phyloP scores from a whole-genome alignment of 345 rosid species.

The Geranium brycei region DNA sequence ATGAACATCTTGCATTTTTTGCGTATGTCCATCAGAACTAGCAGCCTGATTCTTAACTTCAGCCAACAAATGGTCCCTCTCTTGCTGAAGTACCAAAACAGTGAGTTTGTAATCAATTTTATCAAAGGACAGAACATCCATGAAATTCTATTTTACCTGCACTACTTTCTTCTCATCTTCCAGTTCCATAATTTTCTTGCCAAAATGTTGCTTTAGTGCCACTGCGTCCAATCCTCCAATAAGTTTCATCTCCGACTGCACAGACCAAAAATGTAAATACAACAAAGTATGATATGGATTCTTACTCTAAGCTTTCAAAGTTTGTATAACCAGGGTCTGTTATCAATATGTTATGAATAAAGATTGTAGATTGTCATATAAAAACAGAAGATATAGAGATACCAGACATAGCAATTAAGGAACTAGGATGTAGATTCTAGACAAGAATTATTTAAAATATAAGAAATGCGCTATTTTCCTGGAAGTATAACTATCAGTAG shows the following conservation, averaged over 20 bases:
- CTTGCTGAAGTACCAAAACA: conserved; percentile 49
- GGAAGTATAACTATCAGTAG: no score
- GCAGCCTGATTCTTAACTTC: conserved; percentile 82
- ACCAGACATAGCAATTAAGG: not conserved
- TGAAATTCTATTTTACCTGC: conserved; percentile 38
- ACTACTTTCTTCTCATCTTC: conserved; percentile 84
- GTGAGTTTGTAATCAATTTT: not conserved
- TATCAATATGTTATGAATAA: not conserved
- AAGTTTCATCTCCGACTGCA: conserved; percentile 88
- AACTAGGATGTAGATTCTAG: not conserved
- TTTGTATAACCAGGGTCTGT: not conserved
- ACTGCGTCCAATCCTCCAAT: conserved; percentile 58
- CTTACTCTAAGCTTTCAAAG: not conserved
- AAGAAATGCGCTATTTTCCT: no score
- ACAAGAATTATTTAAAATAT: no score
- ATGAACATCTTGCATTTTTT: conserved; percentile 69
- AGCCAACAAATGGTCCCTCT: conserved; percentile 69
- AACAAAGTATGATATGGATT: not conserved
- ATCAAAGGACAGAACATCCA: not conserved
- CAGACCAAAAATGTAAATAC: not conserved
- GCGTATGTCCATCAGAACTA: conserved; percentile 71
- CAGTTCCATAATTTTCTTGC: conserved; percentile 78
- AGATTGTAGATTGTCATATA: not conserved
- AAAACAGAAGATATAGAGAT: not conserved
- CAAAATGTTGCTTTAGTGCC: conserved; percentile 87